phyloP scores from a whole-genome alignment of 306 rosid species.

The Crataegus laevigata region DNA sequence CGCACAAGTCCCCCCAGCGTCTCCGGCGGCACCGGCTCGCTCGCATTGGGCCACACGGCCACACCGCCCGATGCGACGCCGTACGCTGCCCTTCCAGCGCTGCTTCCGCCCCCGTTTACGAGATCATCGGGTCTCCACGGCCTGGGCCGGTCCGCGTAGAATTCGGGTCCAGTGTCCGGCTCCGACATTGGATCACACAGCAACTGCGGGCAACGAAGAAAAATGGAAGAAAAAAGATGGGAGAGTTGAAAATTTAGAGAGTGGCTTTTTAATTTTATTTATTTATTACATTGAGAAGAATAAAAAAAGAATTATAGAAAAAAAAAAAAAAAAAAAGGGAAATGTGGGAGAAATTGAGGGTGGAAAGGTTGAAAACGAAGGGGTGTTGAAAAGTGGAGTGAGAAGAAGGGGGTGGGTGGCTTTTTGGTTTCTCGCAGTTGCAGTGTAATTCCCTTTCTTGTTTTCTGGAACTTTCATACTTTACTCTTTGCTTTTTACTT shows the following conservation, averaged over 20 bases:
- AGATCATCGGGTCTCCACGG: slow-evolving; percentile 15
- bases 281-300: slow-evolving; percentile 13
- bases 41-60: slow-evolving; percentile 17
- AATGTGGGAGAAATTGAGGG: not conserved
- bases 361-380: not conserved
- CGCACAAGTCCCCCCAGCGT: slow-evolving; percentile 34
- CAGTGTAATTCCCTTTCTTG: not conserved
- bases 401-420: not conserved
- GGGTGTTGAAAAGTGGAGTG: not conserved
- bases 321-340: not conserved
- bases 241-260: not conserved
- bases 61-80: not conserved
- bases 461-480: not conserved
- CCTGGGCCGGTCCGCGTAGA: not conserved
- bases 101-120: not conserved
- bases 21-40: slow-evolving; percentile 35
- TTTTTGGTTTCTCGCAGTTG: slow-evolving; percentile 1
- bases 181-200: slow-evolving; percentile 1
- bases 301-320: not conserved
- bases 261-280: not conserved
- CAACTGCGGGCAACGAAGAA: not conserved
- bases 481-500: too few relatives aligned
- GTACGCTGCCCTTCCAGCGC: not conserved
- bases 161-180: not conserved
- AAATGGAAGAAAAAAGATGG: not conserved